Evolutionary conservation across 306 rosid species (phyloP).

Genomic region (Gillenia trifoliata): DNA sequence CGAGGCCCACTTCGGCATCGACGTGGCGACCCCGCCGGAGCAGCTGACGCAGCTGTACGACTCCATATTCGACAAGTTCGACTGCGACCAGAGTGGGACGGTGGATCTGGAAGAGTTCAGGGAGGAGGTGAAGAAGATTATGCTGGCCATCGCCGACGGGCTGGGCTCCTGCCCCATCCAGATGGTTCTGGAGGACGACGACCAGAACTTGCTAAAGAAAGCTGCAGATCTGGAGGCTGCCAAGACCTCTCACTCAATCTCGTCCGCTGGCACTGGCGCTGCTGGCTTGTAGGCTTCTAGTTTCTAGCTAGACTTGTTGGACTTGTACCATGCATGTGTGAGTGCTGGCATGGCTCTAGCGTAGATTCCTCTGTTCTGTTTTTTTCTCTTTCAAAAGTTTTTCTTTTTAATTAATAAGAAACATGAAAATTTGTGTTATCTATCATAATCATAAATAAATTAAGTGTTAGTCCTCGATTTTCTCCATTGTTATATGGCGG

Average conservation of each 20-base stretch:
- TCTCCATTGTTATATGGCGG: too few species aligned
- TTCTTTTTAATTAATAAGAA: too few species aligned
- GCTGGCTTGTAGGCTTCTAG: background rate
- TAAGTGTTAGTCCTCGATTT: too few species aligned
- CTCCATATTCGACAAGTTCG: conserved; percentile 71
- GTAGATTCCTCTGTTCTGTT: too few species aligned
- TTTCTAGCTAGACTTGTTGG: too few species aligned
- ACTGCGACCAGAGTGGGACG: conserved; percentile 54
- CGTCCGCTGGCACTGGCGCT: background rate
- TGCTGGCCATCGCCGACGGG: conserved; percentile 87
- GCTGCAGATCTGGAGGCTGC: conserved; percentile 92
- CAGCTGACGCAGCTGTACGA: conserved; percentile 58
- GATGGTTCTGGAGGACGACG: conserved; percentile 69
- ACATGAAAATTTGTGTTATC: too few species aligned
- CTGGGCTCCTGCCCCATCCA: conserved; percentile 73
- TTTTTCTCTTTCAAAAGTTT: too few species aligned
- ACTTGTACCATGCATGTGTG: background rate
- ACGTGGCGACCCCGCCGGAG: conserved; percentile 58
- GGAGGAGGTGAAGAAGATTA: conserved; percentile 72
- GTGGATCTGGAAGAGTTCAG: conserved; percentile 62
- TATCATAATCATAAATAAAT: too few species aligned
- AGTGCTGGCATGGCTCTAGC: too few species aligned
- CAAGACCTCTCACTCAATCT: conserved; percentile 10
- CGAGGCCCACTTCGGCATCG: conserved; percentile 77
- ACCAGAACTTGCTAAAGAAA: conserved; percentile 49